Conservation (phyloP, 805 yeast species). For the Cyberlindnera japonica region DNA sequence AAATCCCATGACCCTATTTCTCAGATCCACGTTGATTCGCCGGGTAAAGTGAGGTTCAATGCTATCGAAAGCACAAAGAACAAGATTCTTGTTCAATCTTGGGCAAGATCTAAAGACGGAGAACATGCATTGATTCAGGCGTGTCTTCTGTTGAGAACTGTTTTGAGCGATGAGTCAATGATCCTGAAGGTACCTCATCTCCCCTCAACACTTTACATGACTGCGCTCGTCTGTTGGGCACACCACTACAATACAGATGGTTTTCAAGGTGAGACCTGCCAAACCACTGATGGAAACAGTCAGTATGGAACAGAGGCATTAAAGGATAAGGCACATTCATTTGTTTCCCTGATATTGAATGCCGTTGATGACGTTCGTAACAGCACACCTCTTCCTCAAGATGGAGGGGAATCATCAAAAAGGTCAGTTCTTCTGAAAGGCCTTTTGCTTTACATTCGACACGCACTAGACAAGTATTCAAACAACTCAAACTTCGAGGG, state of each 20-base stretch:
- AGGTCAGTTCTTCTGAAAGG: background rate
- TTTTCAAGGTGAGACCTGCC: background rate
- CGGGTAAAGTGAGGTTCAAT: slow-evolving; percentile 15
- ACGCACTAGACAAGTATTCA: background rate
- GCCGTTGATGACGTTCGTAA: background rate
- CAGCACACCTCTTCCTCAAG: background rate
- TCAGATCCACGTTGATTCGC: slow-evolving; percentile 4
- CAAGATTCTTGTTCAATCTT: slow-evolving; percentile 17
- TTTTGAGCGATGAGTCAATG: slow-evolving; percentile 24
- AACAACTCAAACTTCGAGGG: background rate
- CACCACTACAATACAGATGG: slow-evolving; percentile 4
- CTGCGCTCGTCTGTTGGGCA: slow-evolving; percentile 20
- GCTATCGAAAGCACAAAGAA: slow-evolving; percentile 19
- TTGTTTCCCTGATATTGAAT: background rate
- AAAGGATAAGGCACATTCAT: background rate
- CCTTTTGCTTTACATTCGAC: background rate
- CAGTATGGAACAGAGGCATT: background rate
- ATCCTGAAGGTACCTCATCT: slow-evolving; percentile 26
- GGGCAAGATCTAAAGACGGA: slow-evolving; percentile 30
- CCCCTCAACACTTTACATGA: slow-evolving; percentile 19
- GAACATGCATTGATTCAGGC: slow-evolving; percentile 26
- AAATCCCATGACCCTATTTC: background rate
- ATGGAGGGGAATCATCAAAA: background rate
- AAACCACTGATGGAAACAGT: background rate
- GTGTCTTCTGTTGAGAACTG: slow-evolving; percentile 28